Conservation (phyloP, 257 asterid genomes). For the Handroanthus guayacan region DNA sequence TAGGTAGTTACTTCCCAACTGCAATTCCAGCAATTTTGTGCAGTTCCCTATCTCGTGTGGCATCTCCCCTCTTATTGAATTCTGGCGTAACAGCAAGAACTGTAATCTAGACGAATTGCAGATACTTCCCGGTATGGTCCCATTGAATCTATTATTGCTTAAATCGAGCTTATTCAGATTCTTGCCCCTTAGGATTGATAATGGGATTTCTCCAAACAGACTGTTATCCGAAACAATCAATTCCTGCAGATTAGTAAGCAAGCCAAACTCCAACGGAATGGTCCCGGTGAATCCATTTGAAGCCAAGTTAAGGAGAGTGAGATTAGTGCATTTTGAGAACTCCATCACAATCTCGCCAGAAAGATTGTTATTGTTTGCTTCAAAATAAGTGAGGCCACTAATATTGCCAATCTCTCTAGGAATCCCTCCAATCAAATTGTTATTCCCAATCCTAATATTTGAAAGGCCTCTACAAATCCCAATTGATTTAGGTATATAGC, state of each 20-base stretch:
- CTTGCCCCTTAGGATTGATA: conserved; percentile 63
- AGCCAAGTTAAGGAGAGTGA: conserved; percentile 86
- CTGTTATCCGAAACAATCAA: conserved; percentile 76
- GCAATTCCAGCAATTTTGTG: conserved; percentile 78
- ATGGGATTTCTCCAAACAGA: conserved; percentile 79
- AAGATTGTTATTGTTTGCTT: conserved; percentile 80
- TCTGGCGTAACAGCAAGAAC: conserved; percentile 71
- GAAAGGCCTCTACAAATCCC: conserved; percentile 82
- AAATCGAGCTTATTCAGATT: conserved; percentile 88
- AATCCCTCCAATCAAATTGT: conserved; percentile 68
- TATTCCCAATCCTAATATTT: conserved; percentile 83
- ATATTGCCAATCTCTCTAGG: conserved; percentile 83
- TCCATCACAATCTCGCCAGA: conserved; percentile 85
- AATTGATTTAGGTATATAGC: conserved; percentile 65
- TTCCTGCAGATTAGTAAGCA: conserved; percentile 76
- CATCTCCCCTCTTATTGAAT: conserved; percentile 71
- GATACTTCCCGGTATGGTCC: conserved; percentile 68
- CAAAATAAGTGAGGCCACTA: conserved; percentile 90
- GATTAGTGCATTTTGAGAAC: conserved; percentile 77
- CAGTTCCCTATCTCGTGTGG: conserved; percentile 90
- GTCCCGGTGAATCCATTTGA: conserved; percentile 76
- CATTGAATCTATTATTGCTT: conserved; percentile 74
- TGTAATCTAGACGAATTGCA: conserved; percentile 85
- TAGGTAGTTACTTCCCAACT: conserved; percentile 73
- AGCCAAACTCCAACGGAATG: conserved; percentile 81